Conservation (phyloP, 1,284 basidiomycete genomes). For the Sanguinoderma infundibulare region DNA sequence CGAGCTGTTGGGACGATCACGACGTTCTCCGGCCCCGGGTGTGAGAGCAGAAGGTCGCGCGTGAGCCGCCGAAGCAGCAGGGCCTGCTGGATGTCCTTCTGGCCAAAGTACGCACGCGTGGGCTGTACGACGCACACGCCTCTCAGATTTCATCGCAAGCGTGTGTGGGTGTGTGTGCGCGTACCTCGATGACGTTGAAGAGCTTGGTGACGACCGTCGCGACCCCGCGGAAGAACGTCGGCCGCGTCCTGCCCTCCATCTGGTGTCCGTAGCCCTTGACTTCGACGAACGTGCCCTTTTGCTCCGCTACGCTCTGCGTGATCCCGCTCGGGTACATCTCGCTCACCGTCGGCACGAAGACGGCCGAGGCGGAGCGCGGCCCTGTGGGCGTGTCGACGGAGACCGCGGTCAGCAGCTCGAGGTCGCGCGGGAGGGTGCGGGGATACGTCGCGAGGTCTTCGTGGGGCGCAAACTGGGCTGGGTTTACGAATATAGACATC, state of each 20-base stretch:
- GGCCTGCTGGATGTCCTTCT: conserved; percentile 98
- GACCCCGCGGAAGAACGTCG: conserved; percentile 95
- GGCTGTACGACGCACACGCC: conserved; percentile 73
- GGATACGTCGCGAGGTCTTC: conserved; percentile 95
- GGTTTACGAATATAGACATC: conserved; percentile 97
- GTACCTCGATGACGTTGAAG: conserved; percentile 90
- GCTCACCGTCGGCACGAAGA: conserved; percentile 78
- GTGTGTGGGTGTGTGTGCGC: too few relatives aligned
- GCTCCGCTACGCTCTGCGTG: conserved; percentile 73
- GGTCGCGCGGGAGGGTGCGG: conserved; percentile 74
- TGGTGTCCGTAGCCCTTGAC: conserved; percentile 86
- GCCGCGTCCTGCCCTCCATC: conserved; percentile 86
- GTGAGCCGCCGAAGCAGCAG: conserved; percentile 86
- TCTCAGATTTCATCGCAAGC: too few relatives aligned
- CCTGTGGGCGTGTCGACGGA: conserved; percentile 30
- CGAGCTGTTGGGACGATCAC: conserved; percentile 88
- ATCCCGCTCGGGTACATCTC: conserved; percentile 94
- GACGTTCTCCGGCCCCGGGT: conserved; percentile 72
- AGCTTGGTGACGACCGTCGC: conserved; percentile 95
- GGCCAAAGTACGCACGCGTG: conserved; percentile 93
- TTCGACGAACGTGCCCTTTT: conserved; percentile 90
- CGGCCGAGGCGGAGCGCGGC: conserved; percentile 58
- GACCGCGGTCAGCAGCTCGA: conserved; percentile 54
- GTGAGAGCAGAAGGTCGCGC: conserved; percentile 79
- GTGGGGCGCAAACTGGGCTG: conserved; percentile 95